A percentile compares a stretch with the other conserved stretches of the same genome.
phyloP scores from a whole-genome alignment of 139 green algal species.

The Pseudopediastrum boryanum region DNA sequence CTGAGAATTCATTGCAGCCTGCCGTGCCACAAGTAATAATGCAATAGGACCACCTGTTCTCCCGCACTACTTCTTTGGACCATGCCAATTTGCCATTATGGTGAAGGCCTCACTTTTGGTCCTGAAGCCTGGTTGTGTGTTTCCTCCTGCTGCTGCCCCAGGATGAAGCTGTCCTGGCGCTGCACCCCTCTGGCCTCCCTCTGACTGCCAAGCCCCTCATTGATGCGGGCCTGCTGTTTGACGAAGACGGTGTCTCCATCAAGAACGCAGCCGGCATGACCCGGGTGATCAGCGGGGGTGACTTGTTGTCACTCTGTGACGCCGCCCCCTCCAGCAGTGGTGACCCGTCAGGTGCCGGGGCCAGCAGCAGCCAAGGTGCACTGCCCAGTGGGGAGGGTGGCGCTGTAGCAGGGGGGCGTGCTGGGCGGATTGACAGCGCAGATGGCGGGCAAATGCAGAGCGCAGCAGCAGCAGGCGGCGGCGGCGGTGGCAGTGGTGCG shows the following conservation, averaged over 20 bases:
- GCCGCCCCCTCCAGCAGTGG: not conserved
- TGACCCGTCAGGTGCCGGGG: not conserved
- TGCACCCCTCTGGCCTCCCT: constrained; percentile 31
- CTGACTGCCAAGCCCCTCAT: constrained; percentile 29
- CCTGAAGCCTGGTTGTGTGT: no score
- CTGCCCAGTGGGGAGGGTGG: constrained; percentile 4
- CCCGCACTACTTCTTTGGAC: no score
- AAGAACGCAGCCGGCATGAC: constrained; percentile 24
- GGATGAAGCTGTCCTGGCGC: constrained; percentile 7
- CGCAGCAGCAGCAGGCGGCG: not conserved
- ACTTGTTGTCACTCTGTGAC: constrained; percentile 25
- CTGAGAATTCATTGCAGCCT: no score
- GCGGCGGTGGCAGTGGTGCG: constrained; percentile 10
- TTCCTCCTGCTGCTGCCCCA: no score
- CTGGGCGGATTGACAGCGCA: not conserved
- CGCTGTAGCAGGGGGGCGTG: not conserved
- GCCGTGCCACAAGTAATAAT: no score
- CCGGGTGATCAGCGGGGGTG: constrained; percentile 20
- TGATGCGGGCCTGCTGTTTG: constrained; percentile 35
- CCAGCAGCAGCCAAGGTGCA: no score
- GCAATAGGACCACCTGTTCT: no score
- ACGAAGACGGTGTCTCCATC: constrained; percentile 43
- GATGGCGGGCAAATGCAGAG: not conserved
- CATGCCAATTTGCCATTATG: no score
- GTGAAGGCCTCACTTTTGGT: no score